Evolutionary conservation across 2,329 filamentous ascomycete species (phyloP), one percentile per base, ranked within the genome.

Genomic region (Microsporum ferrugineum): DNA sequence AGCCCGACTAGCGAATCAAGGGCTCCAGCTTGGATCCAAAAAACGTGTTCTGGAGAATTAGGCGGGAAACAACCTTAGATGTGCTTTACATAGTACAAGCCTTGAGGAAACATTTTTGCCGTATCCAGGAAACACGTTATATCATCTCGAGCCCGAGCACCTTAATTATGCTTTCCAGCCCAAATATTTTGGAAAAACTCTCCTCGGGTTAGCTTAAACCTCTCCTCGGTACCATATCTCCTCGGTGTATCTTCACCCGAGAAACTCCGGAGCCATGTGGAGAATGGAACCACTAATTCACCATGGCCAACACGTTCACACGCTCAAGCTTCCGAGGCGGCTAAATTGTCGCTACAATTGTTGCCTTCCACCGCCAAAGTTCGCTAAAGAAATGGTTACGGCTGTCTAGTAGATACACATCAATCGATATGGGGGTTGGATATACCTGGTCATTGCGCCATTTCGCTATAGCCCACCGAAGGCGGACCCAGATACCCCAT

Each of bases 191-290:
- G 43, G 43, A 47, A 17, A 47, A 47, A 47, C 43, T 47, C 43
- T 47, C 43, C 43, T 27, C 43, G 43, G 39, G 31, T 31, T 7
- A n/a, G 17, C 10, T 8, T n/a, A 33, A 33, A 31, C 12, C 10
- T 7, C 49, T 53, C 31, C 31, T 53, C 49, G 31, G 31, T 57
- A 14, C 3, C 7, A 57, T 1, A 33, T 17, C 23, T 39, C 55
- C 55, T 57, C 55, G 55, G 55, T 57, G 34, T 41, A 57, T 57
- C 23, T 39, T 7, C 55, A 38, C 14, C 53, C 55, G 33, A 38
- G 34, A n/a, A 57, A 38, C 4, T 38, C 34, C 27, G 27, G 55
- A 17, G 38, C 55, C 17, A 38, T 57, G 55, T 57, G 55, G 55
- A 57, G 55, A 57, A 38, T 53, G 31, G 49, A 53, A n/a, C 49